phyloP scores from a whole-genome alignment of 1,139 yeast species.

The Candida pseudoviswanathii region DNA sequence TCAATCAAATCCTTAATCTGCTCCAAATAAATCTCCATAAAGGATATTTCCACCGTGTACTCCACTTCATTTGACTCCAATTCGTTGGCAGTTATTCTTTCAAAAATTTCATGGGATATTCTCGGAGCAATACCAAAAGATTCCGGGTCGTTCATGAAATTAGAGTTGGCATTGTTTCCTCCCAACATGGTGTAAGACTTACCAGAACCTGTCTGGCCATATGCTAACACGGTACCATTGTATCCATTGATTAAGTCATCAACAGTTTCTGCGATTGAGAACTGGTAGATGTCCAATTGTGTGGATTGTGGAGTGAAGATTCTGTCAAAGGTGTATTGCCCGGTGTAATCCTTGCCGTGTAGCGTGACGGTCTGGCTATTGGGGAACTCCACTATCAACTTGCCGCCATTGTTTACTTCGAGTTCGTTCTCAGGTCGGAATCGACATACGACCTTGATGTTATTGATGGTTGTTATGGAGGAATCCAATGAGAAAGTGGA shows the following conservation, averaged over 20 bases:
- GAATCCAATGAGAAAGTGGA: conserved; percentile 7
- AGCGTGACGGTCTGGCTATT: conserved; percentile 28
- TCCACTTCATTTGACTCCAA: conserved; percentile 51
- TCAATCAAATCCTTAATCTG: conserved; percentile 63
- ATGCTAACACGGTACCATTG: conserved; percentile 83
- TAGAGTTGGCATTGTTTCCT: conserved; percentile 9
- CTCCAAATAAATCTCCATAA: conserved; percentile 85
- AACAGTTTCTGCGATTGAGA: conserved; percentile 58
- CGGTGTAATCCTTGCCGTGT: conserved; percentile 31
- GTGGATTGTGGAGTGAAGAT: conserved; percentile 54
- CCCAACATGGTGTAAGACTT: conserved; percentile 91
- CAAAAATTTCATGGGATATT: conserved; percentile 67
- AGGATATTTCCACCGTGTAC: conserved; percentile 69
- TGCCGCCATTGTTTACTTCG: conserved; percentile 28
- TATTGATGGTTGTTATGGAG: conserved; percentile 14
- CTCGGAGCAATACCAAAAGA: conserved; percentile 71
- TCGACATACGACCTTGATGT: conserved; percentile 67
- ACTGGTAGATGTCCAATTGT: conserved; percentile 66
- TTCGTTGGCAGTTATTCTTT: conserved; percentile 48
- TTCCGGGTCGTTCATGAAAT: conserved; percentile 23
- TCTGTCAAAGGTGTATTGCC: conserved; percentile 64
- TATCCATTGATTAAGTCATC: conserved; percentile 77
- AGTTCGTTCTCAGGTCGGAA: conserved; percentile 54
- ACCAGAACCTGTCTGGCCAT: conserved; percentile 91
- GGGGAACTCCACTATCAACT: conserved; percentile 21